Conservation (phyloP, 2,329 filamentous ascomycete genomes). For the Cladosporium oxysporum region DNA sequence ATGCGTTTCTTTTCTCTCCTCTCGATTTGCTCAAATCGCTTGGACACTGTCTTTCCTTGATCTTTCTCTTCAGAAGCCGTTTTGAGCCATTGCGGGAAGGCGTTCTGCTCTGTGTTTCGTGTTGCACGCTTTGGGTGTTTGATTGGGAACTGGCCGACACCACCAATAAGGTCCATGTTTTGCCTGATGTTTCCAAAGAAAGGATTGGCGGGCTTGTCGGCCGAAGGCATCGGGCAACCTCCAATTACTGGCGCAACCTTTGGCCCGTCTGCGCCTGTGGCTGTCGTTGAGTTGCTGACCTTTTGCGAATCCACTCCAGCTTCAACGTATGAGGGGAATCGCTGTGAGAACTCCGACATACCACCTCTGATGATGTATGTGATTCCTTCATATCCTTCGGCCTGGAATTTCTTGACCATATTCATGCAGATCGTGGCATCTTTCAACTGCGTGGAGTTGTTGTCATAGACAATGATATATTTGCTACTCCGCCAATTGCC, state of each 20-base stretch:
- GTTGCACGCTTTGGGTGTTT: conserved; percentile 59
- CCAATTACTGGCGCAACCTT: conserved; percentile 78
- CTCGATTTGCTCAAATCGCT: conserved; percentile 83
- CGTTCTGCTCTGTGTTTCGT: conserved; percentile 46
- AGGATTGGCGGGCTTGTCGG: conserved; percentile 71
- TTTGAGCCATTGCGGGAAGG: conserved; percentile 75
- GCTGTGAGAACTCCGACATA: conserved; percentile 70
- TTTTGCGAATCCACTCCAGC: conserved; percentile 28
- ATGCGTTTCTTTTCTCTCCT: conserved; percentile 87
- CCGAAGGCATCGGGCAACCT: conserved; percentile 77
- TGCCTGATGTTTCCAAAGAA: conserved; percentile 97
- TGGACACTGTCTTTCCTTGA: conserved; percentile 76
- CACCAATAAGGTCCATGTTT: conserved; percentile 91
- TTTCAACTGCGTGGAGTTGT: conserved; percentile 71
- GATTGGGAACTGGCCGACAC: conserved; percentile 77
- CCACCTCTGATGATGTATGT: conserved; percentile 79
- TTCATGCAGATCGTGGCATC: conserved; percentile 81
- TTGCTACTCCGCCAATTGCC: conserved; percentile 72
- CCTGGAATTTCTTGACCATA: conserved; percentile 89
- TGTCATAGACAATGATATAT: conserved; percentile 86
- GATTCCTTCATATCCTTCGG: conserved; percentile 75
- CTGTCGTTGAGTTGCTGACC: conserved; percentile 21
- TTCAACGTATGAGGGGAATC: conserved; percentile 67
- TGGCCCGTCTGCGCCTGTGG: conserved; percentile 53
- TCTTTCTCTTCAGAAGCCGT: conserved; percentile 67